Evolutionary conservation across 495 filamentous ascomycete genomes (phyloP).

Genomic region (Neurospora sp.): DNA sequence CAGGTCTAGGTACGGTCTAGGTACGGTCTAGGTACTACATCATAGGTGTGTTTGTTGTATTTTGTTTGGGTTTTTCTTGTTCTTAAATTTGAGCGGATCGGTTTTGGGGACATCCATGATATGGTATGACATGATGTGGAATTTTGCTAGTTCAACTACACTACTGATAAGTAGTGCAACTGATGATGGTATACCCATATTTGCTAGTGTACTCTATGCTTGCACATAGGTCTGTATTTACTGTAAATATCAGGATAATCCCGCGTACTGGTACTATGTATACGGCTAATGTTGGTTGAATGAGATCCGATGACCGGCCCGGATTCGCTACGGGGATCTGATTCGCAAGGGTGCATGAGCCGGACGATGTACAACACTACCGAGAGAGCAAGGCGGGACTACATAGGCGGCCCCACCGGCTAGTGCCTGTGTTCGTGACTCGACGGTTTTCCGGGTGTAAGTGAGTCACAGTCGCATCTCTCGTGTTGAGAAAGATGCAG

Average conservation of each 20-base stretch:
- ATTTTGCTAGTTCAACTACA: not conserved
- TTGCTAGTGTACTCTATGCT: not conserved
- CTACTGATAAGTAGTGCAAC: too few relatives aligned
- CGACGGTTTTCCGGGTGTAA: not conserved
- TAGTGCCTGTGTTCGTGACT: not conserved
- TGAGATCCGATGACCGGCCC: not conserved
- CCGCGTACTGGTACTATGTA: not conserved
- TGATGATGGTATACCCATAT: too few relatives aligned
- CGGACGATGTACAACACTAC: not conserved
- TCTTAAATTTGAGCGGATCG: not conserved
- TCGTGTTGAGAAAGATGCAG: not conserved
- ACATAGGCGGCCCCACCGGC: not conserved
- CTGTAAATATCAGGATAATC: not conserved
- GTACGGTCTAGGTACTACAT: not conserved
- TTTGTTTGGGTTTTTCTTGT: not conserved
- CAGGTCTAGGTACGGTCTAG: not conserved
- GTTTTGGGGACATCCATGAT: not conserved
- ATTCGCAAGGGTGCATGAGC: not conserved
- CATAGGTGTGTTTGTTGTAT: not conserved
- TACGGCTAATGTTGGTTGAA: not conserved
- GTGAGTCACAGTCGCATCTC: not conserved
- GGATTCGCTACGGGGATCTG: not conserved
- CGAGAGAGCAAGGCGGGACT: not conserved
- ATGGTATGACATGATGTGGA: not conserved
- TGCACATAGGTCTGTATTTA: not conserved